Conservation (phyloP, 129 eudicot species). For the Lactuca saligna region DNA sequence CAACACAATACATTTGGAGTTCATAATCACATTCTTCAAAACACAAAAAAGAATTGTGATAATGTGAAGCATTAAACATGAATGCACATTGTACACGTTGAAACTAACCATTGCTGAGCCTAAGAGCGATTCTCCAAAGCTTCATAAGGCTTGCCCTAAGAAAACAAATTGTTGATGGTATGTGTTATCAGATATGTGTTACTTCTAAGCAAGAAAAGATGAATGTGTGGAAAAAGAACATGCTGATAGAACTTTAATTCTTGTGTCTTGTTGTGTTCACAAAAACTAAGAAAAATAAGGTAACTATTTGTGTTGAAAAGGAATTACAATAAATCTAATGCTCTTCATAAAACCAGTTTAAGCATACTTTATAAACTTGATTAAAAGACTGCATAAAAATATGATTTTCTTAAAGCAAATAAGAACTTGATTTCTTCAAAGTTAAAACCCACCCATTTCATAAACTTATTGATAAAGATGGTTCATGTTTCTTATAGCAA, state of each 20-base stretch:
- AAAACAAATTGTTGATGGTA: conserved; percentile 87
- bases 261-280: neutral
- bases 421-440: no score
- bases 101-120: conserved; percentile 87
- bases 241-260: no score
- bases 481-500: no score
- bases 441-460: no score
- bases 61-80: conserved; percentile 1
- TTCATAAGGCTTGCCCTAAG: conserved; percentile 95
- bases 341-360: no score
- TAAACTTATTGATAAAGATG: no score
- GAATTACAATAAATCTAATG: neutral
- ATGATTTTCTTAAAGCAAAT: no score
- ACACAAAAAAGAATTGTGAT: neutral
- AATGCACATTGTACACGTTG: conserved; percentile 10
- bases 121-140: conserved; percentile 92
- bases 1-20: neutral
- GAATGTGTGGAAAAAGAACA: neutral
- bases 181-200: conserved; percentile 45
- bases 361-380: no score
- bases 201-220: conserved; percentile 9
- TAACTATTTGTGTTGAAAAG: conserved; percentile 1
- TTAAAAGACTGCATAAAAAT: no score
- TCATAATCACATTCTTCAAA: neutral
- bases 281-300: neutral